A percentile compares a stretch with the other conserved stretches of the same genome.
Evolutionary conservation across 352 stramenopile species (phyloP).

Genomic region (Thraustochytrium sp.): DNA sequence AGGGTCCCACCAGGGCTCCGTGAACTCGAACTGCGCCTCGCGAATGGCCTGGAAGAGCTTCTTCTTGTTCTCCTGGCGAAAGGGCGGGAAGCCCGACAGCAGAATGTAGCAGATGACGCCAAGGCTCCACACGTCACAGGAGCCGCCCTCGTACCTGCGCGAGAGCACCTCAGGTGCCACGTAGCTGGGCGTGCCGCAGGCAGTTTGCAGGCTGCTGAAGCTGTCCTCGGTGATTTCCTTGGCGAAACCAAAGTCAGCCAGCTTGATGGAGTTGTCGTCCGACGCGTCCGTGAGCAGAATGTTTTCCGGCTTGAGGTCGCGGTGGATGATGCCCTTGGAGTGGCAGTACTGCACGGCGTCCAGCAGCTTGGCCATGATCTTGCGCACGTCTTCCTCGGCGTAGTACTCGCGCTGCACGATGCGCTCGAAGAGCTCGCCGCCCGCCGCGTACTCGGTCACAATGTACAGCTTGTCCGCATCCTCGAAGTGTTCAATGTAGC

Average conservation of each 20-base stretch:
- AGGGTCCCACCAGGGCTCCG: constrained; percentile 72
- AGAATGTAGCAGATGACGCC: constrained; percentile 88
- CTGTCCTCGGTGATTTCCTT: constrained; percentile 66
- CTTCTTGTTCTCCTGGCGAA: constrained; percentile 74
- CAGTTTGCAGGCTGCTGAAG: constrained; percentile 51
- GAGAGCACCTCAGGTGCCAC: constrained; percentile 86
- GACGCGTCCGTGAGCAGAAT: constrained; percentile 27
- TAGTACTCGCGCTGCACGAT: constrained; percentile 84
- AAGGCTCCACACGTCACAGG: constrained; percentile 88
- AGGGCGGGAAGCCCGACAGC: constrained; percentile 79
- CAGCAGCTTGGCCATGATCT: constrained; percentile 75
- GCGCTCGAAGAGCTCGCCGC: constrained; percentile 86
- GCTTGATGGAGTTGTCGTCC: constrained; percentile 61
- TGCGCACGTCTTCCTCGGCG: constrained; percentile 82
- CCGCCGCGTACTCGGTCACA: constrained; percentile 45
- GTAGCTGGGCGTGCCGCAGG: constrained; percentile 67
- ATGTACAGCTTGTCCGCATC: constrained; percentile 38
- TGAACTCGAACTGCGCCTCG: constrained; percentile 71
- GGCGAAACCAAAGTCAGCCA: constrained; percentile 81
- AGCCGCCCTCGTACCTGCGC: constrained; percentile 68
- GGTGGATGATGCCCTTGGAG: constrained; percentile 75
- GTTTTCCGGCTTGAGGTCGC: constrained; percentile 74
- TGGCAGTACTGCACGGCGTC: constrained; percentile 81
- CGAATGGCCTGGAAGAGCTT: constrained; percentile 80
- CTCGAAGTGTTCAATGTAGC: constrained; percentile 43